These are phyloP conservation scores for Fragosphaeria purpurea DNA, from an alignment of 2,329 filamentous ascomycete genomes.

Conservation along the genomic window DNA sequence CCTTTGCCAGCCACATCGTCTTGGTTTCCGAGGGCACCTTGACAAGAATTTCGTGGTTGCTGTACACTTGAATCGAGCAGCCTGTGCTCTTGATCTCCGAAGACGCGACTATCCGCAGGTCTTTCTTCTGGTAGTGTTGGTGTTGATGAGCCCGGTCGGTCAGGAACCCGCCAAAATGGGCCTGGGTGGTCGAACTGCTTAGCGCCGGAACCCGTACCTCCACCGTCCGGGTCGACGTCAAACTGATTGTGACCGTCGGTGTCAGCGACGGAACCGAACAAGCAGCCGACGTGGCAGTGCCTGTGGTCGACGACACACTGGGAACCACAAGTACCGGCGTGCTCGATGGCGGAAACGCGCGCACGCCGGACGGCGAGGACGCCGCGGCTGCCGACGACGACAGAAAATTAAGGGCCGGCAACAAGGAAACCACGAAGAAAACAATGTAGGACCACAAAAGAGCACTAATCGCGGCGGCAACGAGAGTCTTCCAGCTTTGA, in stretches of 20 bases:
- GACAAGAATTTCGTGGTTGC: conserved; percentile 42
- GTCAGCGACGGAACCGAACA: conserved; percentile 8
- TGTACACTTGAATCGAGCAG: conserved; percentile 36
- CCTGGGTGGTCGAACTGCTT: conserved; percentile 15
- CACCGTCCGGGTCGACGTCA: conserved; percentile 27
- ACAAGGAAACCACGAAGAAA: neutral
- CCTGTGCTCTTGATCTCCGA: conserved; percentile 22
- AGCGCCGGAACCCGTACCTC: conserved; percentile 14
- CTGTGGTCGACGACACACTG: neutral
- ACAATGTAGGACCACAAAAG: conserved; percentile 2
- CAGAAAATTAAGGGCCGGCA: neutral
- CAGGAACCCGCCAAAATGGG: conserved; percentile 29
- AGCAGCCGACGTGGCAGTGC: conserved; percentile 3
- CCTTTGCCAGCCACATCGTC: conserved; percentile 44
- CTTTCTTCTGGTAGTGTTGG: neutral
- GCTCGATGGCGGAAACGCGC: neutral
- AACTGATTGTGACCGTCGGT: conserved; percentile 23
- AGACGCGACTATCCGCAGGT: conserved; percentile 9
- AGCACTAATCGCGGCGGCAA: neutral
- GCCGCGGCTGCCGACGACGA: too few species aligned
- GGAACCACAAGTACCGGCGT: neutral
- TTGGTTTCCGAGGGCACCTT: conserved; percentile 41
- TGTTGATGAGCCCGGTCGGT: conserved; percentile 23
- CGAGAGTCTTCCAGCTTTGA: neutral
- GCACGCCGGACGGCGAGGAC: too few species aligned